Base-by-base conservation (phyloP, 1,284 basidiomycete genomes). In the Ganoderma lucidum region DNA sequence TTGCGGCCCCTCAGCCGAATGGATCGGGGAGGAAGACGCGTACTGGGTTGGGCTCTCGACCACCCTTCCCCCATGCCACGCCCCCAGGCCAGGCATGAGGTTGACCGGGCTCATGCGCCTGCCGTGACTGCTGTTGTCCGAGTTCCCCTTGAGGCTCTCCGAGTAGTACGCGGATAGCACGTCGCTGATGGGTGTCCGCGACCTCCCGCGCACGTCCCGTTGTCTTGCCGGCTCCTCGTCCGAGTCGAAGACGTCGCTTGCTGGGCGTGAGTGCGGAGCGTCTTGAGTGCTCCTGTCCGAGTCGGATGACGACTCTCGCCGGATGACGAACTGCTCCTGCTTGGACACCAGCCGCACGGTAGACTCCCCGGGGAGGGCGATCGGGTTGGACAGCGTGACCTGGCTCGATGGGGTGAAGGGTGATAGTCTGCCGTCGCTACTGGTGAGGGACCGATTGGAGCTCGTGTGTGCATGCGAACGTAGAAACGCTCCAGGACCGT, bases 261-360 rank as follows among this genome's bases (percentile, higher is more conserved):
- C n/a, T 8, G 61, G 44, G 19, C 60, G 39, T 15, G 60, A 30
- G 23, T 8, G 14, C 6, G 37, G 51, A 44, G 30, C 30, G 15
- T 64, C 63, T 23, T 35, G 63, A 6, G 48, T 23, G 51, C 48
- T 41, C 17, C 15, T 15, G 35, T 42, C 53, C 8, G 63, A 68
- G 39, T 61, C 32, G 59, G 59, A 51, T 15, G 48, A 41, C 12
- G 51, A 17, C 12, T 12, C 42, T 8, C 59, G 42, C 8, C 39
- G 39, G 37, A 68, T 51, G 19, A 55, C 58, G 58, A 55, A 68
- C 35, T 73, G 71, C 42, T 75, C 75, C 44, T 73, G 66, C 14
- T 77, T 77, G 6, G 74, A 71, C 1, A 81, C 78, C 9, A 81
- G 75, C 53, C 79, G 78, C 6, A 81, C 78, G 6, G 79, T 80